Evolutionary conservation across 2,329 filamentous ascomycete species (phyloP).

Genomic region (Venturia pyrina): DNA sequence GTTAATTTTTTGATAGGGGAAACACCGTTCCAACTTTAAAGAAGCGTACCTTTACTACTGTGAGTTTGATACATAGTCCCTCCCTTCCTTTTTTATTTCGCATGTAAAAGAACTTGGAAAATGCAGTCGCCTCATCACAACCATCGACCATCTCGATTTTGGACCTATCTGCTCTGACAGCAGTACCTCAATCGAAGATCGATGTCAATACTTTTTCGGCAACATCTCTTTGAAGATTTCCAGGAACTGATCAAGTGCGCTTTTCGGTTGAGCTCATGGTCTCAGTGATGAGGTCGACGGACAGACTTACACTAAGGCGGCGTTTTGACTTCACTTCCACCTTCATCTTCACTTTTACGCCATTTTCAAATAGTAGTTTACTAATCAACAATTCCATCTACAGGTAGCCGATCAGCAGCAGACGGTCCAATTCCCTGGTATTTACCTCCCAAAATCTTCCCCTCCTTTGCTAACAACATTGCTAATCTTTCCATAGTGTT

Average conservation of each 20-base stretch:
- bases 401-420: conserved; percentile 20
- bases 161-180: neutral
- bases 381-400: neutral
- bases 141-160: neutral
- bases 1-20: conserved; percentile 38
- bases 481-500: too few species aligned
- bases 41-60: conserved; percentile 11
- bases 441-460: neutral
- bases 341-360: too few species aligned
- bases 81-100: neutral
- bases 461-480: neutral
- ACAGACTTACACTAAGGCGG: too few species aligned
- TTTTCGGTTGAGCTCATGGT: neutral
- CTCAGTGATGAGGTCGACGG: neutral
- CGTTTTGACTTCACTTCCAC: too few species aligned
- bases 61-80: conserved; percentile 10
- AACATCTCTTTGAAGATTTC: neutral
- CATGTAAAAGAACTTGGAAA: too few species aligned
- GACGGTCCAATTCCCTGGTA: conserved; percentile 31
- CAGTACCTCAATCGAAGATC: neutral
- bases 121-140: too few species aligned
- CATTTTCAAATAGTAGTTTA: neutral
- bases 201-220: neutral
- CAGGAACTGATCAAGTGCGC: neutral
- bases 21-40: conserved; percentile 57